Percentiles rank a stretch among this genome's conserved stretches.
phyloP scores from a whole-genome alignment of 2,329 filamentous ascomycete genomes.

The Apiospora malaysiana region DNA sequence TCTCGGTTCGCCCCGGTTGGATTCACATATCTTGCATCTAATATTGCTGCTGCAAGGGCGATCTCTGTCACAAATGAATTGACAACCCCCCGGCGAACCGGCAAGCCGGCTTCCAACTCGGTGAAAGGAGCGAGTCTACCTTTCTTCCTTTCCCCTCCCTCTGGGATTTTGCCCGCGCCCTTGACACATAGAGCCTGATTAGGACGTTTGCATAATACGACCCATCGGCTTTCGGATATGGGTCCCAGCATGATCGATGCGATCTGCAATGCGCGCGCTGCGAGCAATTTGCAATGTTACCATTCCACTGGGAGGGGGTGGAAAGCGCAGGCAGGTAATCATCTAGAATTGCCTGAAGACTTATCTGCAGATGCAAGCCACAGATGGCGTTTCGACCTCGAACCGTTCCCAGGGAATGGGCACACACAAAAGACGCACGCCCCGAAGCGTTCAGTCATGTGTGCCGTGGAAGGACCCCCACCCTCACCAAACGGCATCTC shows the following conservation, averaged over 20 bases:
- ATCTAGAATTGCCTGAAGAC: slow-evolving; percentile 2
- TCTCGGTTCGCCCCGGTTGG: slow-evolving; percentile 7
- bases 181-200: background rate
- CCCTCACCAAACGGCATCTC: background rate
- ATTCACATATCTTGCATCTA: slow-evolving; percentile 17
- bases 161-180: background rate
- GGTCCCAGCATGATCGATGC: background rate
- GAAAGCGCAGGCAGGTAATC: slow-evolving; percentile 2
- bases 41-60: background rate
- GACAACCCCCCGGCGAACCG: background rate
- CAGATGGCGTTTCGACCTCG: background rate
- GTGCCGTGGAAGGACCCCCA: background rate
- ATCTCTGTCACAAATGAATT: slow-evolving; percentile 7
- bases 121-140: background rate
- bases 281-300: background rate
- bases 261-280: background rate
- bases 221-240: slow-evolving; percentile 3
- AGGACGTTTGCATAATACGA: background rate
- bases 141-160: background rate
- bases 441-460: background rate
- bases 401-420: background rate
- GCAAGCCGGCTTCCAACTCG: background rate
- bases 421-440: background rate
- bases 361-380: slow-evolving; percentile 16
- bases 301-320: background rate